Base-by-base conservation (phyloP, 352 stramenopile genomes). In the Globisporangium spiculum region DNA sequence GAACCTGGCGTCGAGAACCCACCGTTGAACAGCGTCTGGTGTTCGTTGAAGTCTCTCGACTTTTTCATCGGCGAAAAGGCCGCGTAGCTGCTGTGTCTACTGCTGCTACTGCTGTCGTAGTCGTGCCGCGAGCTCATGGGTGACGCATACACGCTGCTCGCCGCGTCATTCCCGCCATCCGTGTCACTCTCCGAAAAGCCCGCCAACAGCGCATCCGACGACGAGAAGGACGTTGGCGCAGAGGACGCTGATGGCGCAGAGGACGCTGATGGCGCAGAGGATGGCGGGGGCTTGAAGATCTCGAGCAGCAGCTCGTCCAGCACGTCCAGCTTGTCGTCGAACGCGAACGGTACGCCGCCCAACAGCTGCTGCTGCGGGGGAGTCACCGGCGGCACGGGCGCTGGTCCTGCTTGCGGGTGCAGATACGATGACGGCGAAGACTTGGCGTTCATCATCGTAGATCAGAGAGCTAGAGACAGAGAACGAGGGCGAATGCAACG, bases 291-390 rank as follows among this genome's bases (percentile, higher is more conserved):
- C 16, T 26, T 12, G 26, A 65, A 65, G 60, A 65, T 65, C 60
- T 65, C 60, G 41, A 41, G 60, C 26, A 65, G 60, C 24, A 65
- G 41, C 26, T 65, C 60, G 26, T 65, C 60, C 41, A 65, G 60
- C 26, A 57, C 24, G 7, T 65, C 24, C 60, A 57, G 60, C 60
- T 65, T 44, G 38, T 57, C 60, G 60, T 65, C 26, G 41, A 44
- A 65, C 26, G 26, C 36, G 24, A 64, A 54, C 22, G 36, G 36
- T 12, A 44, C 36, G 36, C 36, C 36, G 16, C 36, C 36, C 16
- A 44, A 44, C 10, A 18, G 34, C 34, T 38, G 34, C 34, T 38
- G 36, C 36, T 44, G 36, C 10, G 12, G 36, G 36, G 10, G 36
- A 9, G 36, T 44, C 12, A 44, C 10, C 12, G 36, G 36, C 36